Base-by-base conservation (phyloP, 164 flowering plant species). In the Piper longum region DNA sequence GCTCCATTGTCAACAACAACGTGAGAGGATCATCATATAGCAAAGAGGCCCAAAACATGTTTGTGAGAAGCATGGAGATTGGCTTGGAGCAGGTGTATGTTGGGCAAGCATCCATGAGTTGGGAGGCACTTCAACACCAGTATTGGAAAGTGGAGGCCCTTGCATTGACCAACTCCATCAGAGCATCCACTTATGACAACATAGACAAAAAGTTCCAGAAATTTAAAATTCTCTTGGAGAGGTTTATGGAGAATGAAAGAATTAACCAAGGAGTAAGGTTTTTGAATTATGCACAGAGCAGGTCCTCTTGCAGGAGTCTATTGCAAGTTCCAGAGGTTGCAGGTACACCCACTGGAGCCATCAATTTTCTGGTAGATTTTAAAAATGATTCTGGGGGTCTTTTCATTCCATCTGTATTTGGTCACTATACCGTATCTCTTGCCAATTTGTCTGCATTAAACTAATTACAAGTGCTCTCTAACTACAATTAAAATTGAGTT, bases 91-190 rank as follows among this genome's bases (percentile, higher is more conserved):
- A 68, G 70, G 76, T 76, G 45, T 81, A 81, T 73, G 85, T 83
- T 54, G 88, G 81, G 26, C 85, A 85, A 65, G 59, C 76, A 60
- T 85, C 86, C 74, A 66, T 83, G 65, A 72, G 81, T 48, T 85
- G 86, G 88, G 88, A 82, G 57, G 86, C 88, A 13, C 83, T 85
- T 43, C 72, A 79, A 61, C 75, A 81, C 41, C 85, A 77, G 56
- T 83, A 83, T 63, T 57, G 56, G 57, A 82, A 73, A 66, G 79
- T 85, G 58, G 76, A 81, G 65, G 73, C 70, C 16, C 68, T 77
- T 60, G 51, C 64, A n/a, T 8, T 18, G 36, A 57, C 79, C 14
- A 44, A 59, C 58, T 54, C 64, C 44, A 56, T 57, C 43, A 67
- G 62, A 43, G 69, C 72, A 6, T 48, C 64, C 13, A 72, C 76